These are phyloP conservation scores for Papilionanthe hybrid DNA, from an alignment of 116 monocot genomes.

Conservation along the genomic window DNA sequence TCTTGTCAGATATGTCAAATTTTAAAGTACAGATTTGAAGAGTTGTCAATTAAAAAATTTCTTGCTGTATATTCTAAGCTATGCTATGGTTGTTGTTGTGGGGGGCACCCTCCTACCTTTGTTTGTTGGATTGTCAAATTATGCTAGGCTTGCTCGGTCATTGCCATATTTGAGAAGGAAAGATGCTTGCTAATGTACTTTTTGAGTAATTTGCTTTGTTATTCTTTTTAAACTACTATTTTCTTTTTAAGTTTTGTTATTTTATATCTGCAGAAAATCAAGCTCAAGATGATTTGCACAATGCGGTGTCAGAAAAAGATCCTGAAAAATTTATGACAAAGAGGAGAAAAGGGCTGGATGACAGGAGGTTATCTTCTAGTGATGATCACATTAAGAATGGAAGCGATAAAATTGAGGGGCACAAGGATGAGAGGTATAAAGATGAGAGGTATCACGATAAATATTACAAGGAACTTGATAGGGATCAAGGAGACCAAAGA, in stretches of 20 bases:
- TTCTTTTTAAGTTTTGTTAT: not conserved
- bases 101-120: too few species aligned
- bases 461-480: slow-evolving; percentile 37
- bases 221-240: not conserved
- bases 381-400: slow-evolving; percentile 39
- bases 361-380: slow-evolving; percentile 24
- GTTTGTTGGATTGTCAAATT: too few species aligned
- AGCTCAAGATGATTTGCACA: slow-evolving; percentile 8
- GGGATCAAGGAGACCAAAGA: slow-evolving; percentile 16
- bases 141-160: too few species aligned
- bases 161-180: too few species aligned
- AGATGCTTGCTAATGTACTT: too few species aligned
- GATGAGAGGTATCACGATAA: slow-evolving; percentile 41
- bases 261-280: not conserved
- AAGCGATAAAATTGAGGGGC: slow-evolving; percentile 20
- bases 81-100: too few species aligned
- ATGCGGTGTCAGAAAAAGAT: slow-evolving; percentile 45
- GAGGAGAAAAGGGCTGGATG: slow-evolving; percentile 39
- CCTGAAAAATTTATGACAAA: slow-evolving; percentile 23
- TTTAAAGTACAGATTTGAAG: too few species aligned
- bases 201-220: not conserved
- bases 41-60: too few species aligned
- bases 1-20: too few species aligned
- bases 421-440: slow-evolving; percentile 36
- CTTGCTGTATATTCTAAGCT: too few species aligned